Evolutionary conservation across 179 eudicot species (phyloP).

Genomic region (Carnegiea gigantea): DNA sequence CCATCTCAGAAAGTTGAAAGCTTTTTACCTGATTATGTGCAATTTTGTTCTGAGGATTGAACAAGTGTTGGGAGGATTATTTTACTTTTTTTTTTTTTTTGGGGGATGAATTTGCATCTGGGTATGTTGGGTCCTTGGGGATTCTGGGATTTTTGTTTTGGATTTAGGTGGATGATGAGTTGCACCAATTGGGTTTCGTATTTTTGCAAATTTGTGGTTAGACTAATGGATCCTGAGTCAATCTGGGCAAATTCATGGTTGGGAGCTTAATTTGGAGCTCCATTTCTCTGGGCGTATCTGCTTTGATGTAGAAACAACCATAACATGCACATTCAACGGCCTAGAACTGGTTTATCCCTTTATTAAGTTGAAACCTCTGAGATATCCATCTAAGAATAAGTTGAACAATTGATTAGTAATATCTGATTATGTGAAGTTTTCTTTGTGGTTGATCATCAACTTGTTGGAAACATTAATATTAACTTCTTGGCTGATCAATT

Average conservation of each 20-base stretch:
- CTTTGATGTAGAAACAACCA: neutral
- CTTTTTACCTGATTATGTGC: conserved; percentile 16
- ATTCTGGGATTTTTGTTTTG: neutral
- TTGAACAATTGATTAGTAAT: neutral
- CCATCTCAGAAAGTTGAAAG: conserved; percentile 18
- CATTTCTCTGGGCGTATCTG: neutral
- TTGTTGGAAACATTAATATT: neutral
- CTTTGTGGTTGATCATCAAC: neutral
- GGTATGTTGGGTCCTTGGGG: conserved; percentile 9
- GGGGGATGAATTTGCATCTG: neutral
- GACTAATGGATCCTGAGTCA: neutral
- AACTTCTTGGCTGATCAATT: neutral
- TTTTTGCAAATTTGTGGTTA: neutral
- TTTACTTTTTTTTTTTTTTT: neutral
- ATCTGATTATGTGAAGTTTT: neutral
- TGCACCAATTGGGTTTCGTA: neutral
- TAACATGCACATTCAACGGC: neutral
- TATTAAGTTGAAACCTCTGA: neutral
- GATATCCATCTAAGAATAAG: neutral
- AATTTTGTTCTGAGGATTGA: neutral
- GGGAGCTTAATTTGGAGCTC: neutral
- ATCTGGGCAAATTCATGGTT: neutral
- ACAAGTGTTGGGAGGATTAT: neutral
- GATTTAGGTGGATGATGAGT: neutral
- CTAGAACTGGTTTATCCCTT: neutral